Percentiles rank a stretch among this genome's conserved stretches.
Evolutionary conservation across 1,284 basidiomycete species (phyloP).

Genomic region (Sphaerobolus stellatus): DNA sequence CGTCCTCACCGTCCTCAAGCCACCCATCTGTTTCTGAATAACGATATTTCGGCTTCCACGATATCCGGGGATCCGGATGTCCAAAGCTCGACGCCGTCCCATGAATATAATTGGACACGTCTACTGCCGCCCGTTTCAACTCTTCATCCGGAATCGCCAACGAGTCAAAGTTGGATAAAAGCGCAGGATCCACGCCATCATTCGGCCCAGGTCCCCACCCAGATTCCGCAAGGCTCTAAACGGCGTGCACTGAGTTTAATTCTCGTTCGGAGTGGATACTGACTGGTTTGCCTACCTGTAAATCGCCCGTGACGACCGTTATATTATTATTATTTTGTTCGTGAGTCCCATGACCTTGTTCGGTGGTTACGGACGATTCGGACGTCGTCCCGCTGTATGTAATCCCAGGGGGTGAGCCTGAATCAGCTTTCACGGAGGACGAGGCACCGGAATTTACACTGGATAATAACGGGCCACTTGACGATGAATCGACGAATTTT

Average conservation of each 20-base stretch:
- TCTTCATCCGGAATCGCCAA: conserved; percentile 1
- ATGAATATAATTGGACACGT: conserved; percentile 13
- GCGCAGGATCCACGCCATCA: no score
- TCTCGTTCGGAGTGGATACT: not conserved
- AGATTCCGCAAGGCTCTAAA: no score
- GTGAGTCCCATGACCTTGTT: not conserved
- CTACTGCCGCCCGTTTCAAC: conserved; percentile 4
- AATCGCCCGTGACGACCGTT: not conserved
- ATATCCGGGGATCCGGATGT: conserved; percentile 9
- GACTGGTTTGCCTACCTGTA: not conserved
- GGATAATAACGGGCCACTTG: not conserved
- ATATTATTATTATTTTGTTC: not conserved
- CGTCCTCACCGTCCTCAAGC: not conserved
- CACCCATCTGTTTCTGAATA: conserved; percentile 10
- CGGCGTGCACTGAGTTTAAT: not conserved
- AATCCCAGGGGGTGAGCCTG: not conserved
- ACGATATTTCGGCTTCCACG: conserved; percentile 12
- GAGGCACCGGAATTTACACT: not conserved
- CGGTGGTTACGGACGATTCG: not conserved
- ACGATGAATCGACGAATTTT: not conserved
- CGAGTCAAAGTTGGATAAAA: not conserved
- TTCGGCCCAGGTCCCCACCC: no score
- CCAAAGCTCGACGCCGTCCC: conserved; percentile 13
- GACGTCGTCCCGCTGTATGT: not conserved
- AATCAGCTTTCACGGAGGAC: not conserved